Base-by-base conservation (phyloP, 192 early-diverging fungal species). In the Lobosporangium transversale region DNA sequence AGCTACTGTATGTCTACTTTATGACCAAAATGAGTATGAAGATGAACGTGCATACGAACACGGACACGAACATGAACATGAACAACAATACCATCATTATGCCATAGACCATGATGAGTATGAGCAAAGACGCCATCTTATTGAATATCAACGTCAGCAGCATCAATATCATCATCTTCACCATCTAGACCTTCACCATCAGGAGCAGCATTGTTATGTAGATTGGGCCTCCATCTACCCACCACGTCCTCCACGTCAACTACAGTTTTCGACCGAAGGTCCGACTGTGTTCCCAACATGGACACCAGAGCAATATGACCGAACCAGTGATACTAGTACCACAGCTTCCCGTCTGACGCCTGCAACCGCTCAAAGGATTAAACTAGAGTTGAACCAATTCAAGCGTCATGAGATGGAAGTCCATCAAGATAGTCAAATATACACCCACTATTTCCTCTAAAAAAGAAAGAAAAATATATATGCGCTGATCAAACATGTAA, bases 311-410 rank as follows among this genome's bases (percentile, higher is more conserved):
- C 92, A 96, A 49, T 98, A 98, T 73, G 95, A 97, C 70, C 86
- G 95, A n/a, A 87, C 89, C 44, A 94, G 93, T 50, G 92, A 95
- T 79, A 79, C 86, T 3, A 87, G 93, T 45, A 84, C 90, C 12
- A 96, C 94, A 15, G 94, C 93, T 61, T 85, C 85, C 53, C 89
- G 91, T 52, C 76, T 99, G 1, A 97, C 96, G 4, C 89, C 94
- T 17, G 81, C 89, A 31, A 83, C 97, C 54, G 94, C 95, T 37
- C 89, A 93, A 61, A 80, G 82, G 63, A 98, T 99, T 78, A 92
- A 96, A 50, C 88, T 94, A 71, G 97, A 99, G 74, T 79, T 99
- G 54, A 99, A 99, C 81, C 88, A 93, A 54, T 99, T 90, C 84
- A 99, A 99, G 82, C 84, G 91, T 51, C 82, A 84, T 35, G 96